Conservation (phyloP, 2,329 filamentous ascomycete species). For the Curvularia lunata region DNA sequence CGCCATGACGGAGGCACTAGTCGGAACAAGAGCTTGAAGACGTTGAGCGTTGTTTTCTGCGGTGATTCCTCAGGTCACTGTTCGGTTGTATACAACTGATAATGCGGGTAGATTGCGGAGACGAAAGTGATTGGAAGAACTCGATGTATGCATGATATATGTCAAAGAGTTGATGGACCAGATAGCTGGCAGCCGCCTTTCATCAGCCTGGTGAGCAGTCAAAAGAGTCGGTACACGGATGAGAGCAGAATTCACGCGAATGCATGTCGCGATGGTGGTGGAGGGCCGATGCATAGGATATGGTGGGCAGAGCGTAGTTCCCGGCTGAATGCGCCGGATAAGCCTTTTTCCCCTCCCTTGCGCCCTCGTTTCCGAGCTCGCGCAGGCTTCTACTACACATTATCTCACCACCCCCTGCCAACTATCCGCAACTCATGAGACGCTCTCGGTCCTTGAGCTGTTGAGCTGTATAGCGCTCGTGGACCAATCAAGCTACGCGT, state of each 20-base stretch:
- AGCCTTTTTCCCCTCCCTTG: conserved; percentile 19
- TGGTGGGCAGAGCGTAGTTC: background rate
- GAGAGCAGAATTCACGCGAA: conserved; percentile 5
- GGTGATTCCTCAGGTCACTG: background rate
- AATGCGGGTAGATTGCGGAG: conserved; percentile 6
- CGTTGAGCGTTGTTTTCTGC: background rate
- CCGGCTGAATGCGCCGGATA: conserved; percentile 14
- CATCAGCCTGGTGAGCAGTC: conserved; percentile 12
- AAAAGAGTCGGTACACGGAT: background rate
- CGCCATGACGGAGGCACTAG: conserved; percentile 6
- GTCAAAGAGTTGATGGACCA: background rate
- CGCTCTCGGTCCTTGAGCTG: background rate
- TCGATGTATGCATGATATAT: conserved; percentile 12
- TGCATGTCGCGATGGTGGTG: conserved; percentile 21
- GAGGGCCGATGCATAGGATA: conserved; percentile 6
- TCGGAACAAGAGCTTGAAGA: background rate
- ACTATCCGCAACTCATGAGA: background rate
- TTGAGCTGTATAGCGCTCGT: conserved; percentile 10
- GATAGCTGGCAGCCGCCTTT: background rate
- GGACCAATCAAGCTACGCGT: conserved; percentile 8
- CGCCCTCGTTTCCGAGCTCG: conserved; percentile 4
- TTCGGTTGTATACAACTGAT: background rate
- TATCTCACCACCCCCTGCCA: background rate
- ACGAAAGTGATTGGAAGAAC: background rate
- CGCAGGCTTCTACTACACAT: conserved; percentile 5